These are phyloP conservation scores for Rhizopogon salebrosus DNA, from an alignment of 768 basidiomycete species.

Conservation along the genomic window DNA sequence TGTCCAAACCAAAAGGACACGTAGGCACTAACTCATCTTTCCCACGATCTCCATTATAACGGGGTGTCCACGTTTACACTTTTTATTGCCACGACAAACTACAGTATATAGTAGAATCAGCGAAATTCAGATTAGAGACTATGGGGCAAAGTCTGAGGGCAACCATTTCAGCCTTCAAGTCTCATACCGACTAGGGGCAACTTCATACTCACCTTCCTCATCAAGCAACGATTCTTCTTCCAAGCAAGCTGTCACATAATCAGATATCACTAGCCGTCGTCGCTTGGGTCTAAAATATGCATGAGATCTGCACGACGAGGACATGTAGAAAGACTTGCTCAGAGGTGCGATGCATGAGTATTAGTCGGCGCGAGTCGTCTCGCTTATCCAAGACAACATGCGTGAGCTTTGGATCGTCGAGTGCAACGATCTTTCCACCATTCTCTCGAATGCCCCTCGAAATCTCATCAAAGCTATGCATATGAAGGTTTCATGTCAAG, in stretches of 20 bases:
- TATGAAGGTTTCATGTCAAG: neutral
- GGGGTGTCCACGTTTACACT: no score
- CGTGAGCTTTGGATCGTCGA: slow-evolving; percentile 76
- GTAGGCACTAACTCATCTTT: slow-evolving; percentile 22
- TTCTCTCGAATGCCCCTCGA: slow-evolving; percentile 51
- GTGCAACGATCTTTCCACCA: slow-evolving; percentile 66
- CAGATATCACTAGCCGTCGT: slow-evolving; percentile 70
- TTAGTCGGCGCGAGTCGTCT: slow-evolving; percentile 66
- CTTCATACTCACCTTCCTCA: slow-evolving; percentile 64
- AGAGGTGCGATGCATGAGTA: slow-evolving; percentile 66
- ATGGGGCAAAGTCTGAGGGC: slow-evolving; percentile 19
- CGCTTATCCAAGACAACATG: slow-evolving; percentile 84
- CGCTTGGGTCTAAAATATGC: slow-evolving; percentile 61
- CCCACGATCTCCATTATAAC: slow-evolving; percentile 23
- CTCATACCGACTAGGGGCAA: neutral
- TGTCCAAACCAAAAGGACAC: slow-evolving; percentile 14
- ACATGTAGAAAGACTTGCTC: slow-evolving; percentile 41
- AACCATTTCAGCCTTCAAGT: neutral
- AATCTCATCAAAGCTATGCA: slow-evolving; percentile 50
- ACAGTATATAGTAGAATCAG: neutral
- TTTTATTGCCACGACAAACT: no score
- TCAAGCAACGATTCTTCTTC: slow-evolving; percentile 82
- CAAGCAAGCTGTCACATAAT: slow-evolving; percentile 72
- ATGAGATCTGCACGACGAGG: slow-evolving; percentile 7
- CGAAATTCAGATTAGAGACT: neutral